Evolutionary conservation across 257 asterid genomes (phyloP).

Genomic region (Dorcoceras hygrometricum): DNA sequence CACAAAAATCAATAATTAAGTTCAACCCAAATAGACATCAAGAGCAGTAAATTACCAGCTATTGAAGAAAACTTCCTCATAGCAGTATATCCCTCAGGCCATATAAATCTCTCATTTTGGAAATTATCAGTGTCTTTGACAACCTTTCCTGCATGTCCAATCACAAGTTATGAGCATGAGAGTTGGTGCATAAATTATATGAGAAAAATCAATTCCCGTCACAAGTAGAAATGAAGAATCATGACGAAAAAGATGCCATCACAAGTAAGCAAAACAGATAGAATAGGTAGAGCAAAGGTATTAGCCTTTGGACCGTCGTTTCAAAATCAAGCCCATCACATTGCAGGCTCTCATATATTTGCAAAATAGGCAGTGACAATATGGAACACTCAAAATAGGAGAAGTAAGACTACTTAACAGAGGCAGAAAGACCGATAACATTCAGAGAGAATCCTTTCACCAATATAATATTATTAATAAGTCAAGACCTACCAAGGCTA

Average conservation of each 20-base stretch:
- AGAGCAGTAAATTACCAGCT: slow-evolving; percentile 44
- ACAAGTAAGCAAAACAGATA: slow-evolving; percentile 12
- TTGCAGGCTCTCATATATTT: slow-evolving; percentile 1
- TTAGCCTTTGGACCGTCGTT: slow-evolving; percentile 14
- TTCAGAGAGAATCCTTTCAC: slow-evolving; percentile 7
- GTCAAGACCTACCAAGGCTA: slow-evolving; percentile 56
- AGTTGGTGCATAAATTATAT: slow-evolving; percentile 25
- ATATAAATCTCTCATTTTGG: slow-evolving; percentile 66
- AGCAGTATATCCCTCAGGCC: slow-evolving; percentile 93
- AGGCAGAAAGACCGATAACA: slow-evolving; percentile 12
- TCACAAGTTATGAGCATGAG: slow-evolving; percentile 25
- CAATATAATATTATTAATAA: slow-evolving; percentile 10
- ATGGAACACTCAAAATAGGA: slow-evolving; percentile 15
- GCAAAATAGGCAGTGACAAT: slow-evolving; percentile 12
- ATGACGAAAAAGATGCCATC: slow-evolving; percentile 18
- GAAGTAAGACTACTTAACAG: slow-evolving; percentile 14
- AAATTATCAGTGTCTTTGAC: slow-evolving; percentile 64
- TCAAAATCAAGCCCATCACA: slow-evolving; percentile 11
- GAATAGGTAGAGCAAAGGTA: slow-evolving; percentile 15
- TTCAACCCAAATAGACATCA: slow-evolving; percentile 9
- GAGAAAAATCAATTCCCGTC: slow-evolving; percentile 12
- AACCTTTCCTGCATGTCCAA: slow-evolving; percentile 61
- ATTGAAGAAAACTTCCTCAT: slow-evolving; percentile 62
- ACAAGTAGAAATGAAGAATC: slow-evolving; percentile 13
- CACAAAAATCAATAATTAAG: slow-evolving; percentile 16